Evolutionary conservation across 2,329 filamentous ascomycete species (phyloP).

Genomic region (Alternaria ethzedia): DNA sequence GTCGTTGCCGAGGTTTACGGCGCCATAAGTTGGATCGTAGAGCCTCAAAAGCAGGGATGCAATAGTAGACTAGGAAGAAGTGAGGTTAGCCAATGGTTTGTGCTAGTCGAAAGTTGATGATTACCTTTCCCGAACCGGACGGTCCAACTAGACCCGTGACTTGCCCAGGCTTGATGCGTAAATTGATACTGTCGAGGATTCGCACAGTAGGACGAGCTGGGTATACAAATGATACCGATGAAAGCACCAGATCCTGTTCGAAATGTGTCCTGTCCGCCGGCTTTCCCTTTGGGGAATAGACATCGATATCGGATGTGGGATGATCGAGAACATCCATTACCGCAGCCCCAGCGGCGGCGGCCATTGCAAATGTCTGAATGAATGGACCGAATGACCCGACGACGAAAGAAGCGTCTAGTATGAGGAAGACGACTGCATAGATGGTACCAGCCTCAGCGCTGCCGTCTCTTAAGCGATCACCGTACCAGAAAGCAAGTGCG

Average conservation of each 20-base stretch:
- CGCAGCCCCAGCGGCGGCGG: constrained; percentile 58
- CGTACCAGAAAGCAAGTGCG: constrained; percentile 55
- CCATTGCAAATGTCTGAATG: constrained; percentile 61
- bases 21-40: constrained; percentile 44
- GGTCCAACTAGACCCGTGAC: constrained; percentile 56
- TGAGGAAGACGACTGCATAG: constrained; percentile 69
- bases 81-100: not conserved
- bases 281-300: constrained; percentile 42
- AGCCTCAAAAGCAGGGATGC: constrained; percentile 52
- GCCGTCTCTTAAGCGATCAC: constrained; percentile 37
- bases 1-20: constrained; percentile 33
- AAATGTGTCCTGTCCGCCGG: constrained; percentile 26
- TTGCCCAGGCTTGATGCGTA: constrained; percentile 47
- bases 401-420: constrained; percentile 69
- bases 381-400: constrained; percentile 69
- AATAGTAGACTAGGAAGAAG: constrained; percentile 51
- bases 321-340: constrained; percentile 55
- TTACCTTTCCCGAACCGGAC: constrained; percentile 44
- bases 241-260: constrained; percentile 42
- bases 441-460: constrained; percentile 57
- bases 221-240: constrained; percentile 53
- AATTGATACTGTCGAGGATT: constrained; percentile 48
- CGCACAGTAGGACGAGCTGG: constrained; percentile 51
- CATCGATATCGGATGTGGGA: constrained; percentile 47
- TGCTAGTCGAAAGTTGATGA: not conserved